Evolutionary conservation across 2,329 filamentous ascomycete species (phyloP), one percentile per base, ranked within the genome.

Genomic region (Massarina eburnea): DNA sequence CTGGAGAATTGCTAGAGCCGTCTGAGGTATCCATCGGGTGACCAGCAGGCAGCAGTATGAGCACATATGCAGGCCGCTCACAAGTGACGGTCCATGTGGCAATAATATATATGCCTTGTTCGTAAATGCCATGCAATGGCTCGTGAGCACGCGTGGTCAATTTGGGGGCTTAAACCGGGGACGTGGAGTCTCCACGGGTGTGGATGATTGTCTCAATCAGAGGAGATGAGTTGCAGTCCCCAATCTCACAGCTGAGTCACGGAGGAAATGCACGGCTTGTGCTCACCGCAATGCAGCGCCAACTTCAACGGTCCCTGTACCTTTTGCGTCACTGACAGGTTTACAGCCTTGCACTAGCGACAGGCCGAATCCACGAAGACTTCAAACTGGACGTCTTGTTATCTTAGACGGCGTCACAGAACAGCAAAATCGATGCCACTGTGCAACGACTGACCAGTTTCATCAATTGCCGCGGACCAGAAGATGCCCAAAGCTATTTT

Each of bases 1-100:
- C 51, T 40, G 64, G 64, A 22, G 64, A 69, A 48, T 66, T 62
- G 52, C 64, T 65, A 14, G 65, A 66, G 15, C 54, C 52, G 42
- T 59, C 61, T 12, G 58, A 60, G 27, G 45, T 51, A 38, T 61
- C 61, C 49, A 30, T 30, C 12, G 27, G n/a, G 12, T 30, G 38
- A 30, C n/a, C 27, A 14, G 9, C 44, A 39, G 24, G 44, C 34
- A 35, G 33, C 15, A 35, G n/a, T n/a, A 21, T n/a, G 9, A 35
- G 17, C 15, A 14, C 41, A 52, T 48, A 41, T 43, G 52, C 40
- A 35, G 36, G 33, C 45, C 45, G 38, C 51, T n/a, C n/a, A n/a
- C 54, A 45, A 50, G 53, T 48, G 51, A 46, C 41, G 45, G 52
- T 53, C 50, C 49, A 49, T 42, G 46, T 48, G 53, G 42, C 45